phyloP scores from a whole-genome alignment of 176 grass and related monocot species.

The Eleusine coracana region DNA sequence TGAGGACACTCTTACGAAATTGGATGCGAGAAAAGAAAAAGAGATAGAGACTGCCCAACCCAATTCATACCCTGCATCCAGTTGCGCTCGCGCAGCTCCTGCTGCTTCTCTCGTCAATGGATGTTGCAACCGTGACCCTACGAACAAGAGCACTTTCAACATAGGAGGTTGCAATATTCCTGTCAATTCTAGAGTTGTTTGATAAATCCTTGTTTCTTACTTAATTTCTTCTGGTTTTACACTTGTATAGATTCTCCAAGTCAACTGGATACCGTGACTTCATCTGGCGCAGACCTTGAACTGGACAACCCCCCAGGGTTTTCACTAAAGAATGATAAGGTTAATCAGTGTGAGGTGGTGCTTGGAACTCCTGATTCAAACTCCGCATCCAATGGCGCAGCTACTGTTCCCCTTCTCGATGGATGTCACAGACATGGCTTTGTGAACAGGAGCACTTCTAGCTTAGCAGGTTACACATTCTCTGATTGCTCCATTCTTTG shows the following conservation, averaged over 20 bases:
- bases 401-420: slow-evolving; percentile 16
- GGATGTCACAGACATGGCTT: slow-evolving; percentile 12
- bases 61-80: slow-evolving; percentile 32
- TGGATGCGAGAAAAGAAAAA: slow-evolving; percentile 42
- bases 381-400: background rate
- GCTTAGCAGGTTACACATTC: background rate
- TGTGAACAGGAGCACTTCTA: slow-evolving; percentile 4
- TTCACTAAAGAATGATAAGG: slow-evolving; percentile 6
- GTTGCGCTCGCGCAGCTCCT: slow-evolving; percentile 13
- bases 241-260: background rate
- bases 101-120: slow-evolving; percentile 11
- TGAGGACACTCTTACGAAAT: slow-evolving; percentile 46
- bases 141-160: background rate
- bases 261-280: background rate
- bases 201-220: background rate
- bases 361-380: slow-evolving; percentile 37
- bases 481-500: background rate
- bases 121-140: slow-evolving; percentile 12
- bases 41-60: slow-evolving; percentile 17
- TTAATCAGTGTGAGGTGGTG: slow-evolving; percentile 1
- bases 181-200: slow-evolving; percentile 26
- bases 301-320: background rate
- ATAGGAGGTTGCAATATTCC: slow-evolving; percentile 15
- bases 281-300: background rate
- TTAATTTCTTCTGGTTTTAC: background rate